Conservation (phyloP, 768 basidiomycete genomes). For the Lactarius sp. region DNA sequence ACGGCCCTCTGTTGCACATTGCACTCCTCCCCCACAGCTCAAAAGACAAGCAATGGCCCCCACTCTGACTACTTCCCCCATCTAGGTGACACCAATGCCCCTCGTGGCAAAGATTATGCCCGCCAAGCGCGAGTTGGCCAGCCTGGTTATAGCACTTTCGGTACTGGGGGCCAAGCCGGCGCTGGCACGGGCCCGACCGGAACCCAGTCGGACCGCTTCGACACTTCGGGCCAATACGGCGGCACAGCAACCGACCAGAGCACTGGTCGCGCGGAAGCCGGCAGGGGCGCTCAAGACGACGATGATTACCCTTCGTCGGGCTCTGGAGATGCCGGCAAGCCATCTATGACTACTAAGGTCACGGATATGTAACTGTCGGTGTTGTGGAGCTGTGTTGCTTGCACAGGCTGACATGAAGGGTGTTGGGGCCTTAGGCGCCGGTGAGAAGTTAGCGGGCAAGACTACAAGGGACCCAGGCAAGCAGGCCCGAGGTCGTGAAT, state of each 20-base stretch:
- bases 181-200: neutral
- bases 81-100: neutral
- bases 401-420: conserved; percentile 6
- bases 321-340: neutral
- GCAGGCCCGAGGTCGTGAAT: conserved; percentile 19
- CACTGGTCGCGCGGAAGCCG: neutral
- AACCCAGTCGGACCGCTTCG: neutral
- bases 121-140: conserved; percentile 2
- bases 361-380: conserved; percentile 14
- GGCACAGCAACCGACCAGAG: neutral
- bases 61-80: neutral
- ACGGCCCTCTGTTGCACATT: neutral
- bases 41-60: neutral
- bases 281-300: neutral
- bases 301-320: neutral
- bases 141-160: neutral
- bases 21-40: neutral
- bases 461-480: conserved; percentile 11
- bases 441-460: conserved; percentile 22
- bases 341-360: conserved; percentile 9
- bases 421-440: conserved; percentile 14
- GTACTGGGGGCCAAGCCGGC: neutral
- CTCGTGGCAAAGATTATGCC: neutral
- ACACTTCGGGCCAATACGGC: conserved; percentile 4
- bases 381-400: neutral